Percentiles rank a stretch among this genome's conserved stretches.
Conservation (phyloP, 805 yeast species). For the Kazachstania africana region DNA sequence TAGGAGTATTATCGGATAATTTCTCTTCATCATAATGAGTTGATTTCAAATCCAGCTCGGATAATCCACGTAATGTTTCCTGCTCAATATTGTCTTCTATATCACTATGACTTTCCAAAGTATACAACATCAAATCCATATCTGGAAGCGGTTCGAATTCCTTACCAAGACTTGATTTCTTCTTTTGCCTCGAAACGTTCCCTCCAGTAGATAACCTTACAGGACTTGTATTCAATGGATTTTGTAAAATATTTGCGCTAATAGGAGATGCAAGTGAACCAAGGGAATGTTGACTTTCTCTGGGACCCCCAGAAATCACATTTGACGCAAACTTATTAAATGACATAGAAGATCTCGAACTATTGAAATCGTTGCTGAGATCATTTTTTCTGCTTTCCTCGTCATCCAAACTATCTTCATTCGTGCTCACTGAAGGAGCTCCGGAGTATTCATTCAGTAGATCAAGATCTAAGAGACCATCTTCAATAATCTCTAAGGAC, state of each 20-base stretch:
- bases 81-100: not conserved
- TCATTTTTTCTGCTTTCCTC: conserved; percentile 1
- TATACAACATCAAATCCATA: too few species aligned
- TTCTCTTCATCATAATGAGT: conserved; percentile 1
- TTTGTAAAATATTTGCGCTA: not conserved
- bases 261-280: conserved; percentile 13
- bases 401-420: conserved; percentile 10
- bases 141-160: conserved; percentile 12
- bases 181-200: conserved; percentile 8
- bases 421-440: conserved; percentile 18
- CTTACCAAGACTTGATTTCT: conserved; percentile 20
- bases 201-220: conserved; percentile 5
- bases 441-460: conserved; percentile 38
- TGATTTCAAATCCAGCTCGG: not conserved
- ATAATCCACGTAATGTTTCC: not conserved
- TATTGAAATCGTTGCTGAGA: not conserved
- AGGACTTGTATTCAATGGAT: too few species aligned
- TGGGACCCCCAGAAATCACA: conserved; percentile 10
- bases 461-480: conserved; percentile 49
- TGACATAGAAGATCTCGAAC: conserved; percentile 1
- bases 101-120: too few species aligned
- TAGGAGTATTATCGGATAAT: conserved; percentile 11
- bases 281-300: conserved; percentile 16
- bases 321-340: not conserved
- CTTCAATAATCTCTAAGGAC: conserved; percentile 49